These are phyloP conservation scores for Daldinia decipiens DNA, from an alignment of 495 filamentous ascomycete genomes.

Conservation along the genomic window DNA sequence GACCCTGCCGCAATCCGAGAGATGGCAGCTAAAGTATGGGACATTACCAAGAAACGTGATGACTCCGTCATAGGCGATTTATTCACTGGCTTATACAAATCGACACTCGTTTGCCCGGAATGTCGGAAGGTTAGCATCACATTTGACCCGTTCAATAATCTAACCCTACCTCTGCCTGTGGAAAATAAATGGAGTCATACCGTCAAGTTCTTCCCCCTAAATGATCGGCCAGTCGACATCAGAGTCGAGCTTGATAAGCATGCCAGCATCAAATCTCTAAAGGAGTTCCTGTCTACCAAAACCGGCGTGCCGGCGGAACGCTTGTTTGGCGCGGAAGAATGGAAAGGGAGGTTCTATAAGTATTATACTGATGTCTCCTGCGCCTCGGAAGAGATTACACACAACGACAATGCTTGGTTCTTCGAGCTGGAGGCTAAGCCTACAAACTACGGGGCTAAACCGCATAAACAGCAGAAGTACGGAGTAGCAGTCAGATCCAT, in stretches of 20 bases:
- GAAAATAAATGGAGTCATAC: slow-evolving; percentile 78
- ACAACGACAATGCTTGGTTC: slow-evolving; percentile 73
- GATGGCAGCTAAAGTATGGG: slow-evolving; percentile 87
- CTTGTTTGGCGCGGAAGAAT: slow-evolving; percentile 81
- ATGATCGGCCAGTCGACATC: slow-evolving; percentile 71
- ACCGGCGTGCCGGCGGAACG: slow-evolving; percentile 67
- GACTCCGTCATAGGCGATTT: slow-evolving; percentile 94
- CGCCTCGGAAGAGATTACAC: slow-evolving; percentile 74
- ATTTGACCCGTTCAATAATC: slow-evolving; percentile 95
- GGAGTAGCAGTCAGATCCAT: slow-evolving; percentile 54
- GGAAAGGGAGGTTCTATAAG: slow-evolving; percentile 82
- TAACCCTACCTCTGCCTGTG: slow-evolving; percentile 90
- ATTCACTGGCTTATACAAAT: slow-evolving; percentile 98
- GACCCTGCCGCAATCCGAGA: slow-evolving; percentile 78
- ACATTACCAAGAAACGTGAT: slow-evolving; percentile 91
- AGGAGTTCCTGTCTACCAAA: slow-evolving; percentile 77
- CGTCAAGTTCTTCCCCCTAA: slow-evolving; percentile 78
- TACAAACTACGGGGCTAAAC: slow-evolving; percentile 73
- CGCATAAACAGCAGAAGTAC: slow-evolving; percentile 58
- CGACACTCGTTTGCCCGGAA: slow-evolving; percentile 87
- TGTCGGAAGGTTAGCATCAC: slow-evolving; percentile 98
- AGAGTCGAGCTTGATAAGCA: slow-evolving; percentile 89
- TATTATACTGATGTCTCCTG: slow-evolving; percentile 73
- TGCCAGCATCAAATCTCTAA: slow-evolving; percentile 74
- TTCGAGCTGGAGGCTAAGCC: slow-evolving; percentile 83